Base-by-base conservation (phyloP, 2,329 filamentous ascomycete species). In the Aureobasidium namibiae region DNA sequence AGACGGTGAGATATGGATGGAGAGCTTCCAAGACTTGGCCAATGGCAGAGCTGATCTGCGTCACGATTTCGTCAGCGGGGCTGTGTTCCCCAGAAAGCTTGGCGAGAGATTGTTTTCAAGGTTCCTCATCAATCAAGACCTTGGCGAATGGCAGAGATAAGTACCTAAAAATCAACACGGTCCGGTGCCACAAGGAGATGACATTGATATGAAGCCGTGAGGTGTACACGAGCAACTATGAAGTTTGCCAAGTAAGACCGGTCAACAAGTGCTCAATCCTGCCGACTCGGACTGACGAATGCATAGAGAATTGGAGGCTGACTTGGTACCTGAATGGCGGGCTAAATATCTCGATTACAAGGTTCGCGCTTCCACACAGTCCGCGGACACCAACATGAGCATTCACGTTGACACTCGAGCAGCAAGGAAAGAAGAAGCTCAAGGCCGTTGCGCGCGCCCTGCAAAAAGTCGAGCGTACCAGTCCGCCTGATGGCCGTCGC, bases 311-410 rank as follows among this genome's bases (percentile, higher is more conserved):
- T 81, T 96, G 63, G 90, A 96, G 70, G 83, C 88, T 69, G 89
- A 95, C 67, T 82, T 91, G 57, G 90, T 96, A 64, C 92, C 92
- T 70, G 92, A 97, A 82, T 97, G 92, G 92, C 85, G 89, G 68
- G 82, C 86, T 72, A 95, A 96, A 74, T 97, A 96, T 73, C 82
- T 97, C 66, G 85, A 96, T 74, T 97, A 97, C 80, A 96, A 95
- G 80, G 72, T 65, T 54, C 14, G 50, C 60, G 66, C 65, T 60
- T 59, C 60, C 4, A 45, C 36, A 29, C 36, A n/a, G 2, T 16
- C 45, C 41, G 24, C 42, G 26, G n/a, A 45, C 3, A 38, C 5
- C 14, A 23, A 18, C 21, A n/a, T 18, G 26, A 44, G 24, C 24
- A n/a, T 29, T 16, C 1, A 31, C 10, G 39, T 45, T 63, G 50